phyloP scores from a whole-genome alignment of 108 stramenopile species.

The Cyclotella choctawhatcheeana region DNA sequence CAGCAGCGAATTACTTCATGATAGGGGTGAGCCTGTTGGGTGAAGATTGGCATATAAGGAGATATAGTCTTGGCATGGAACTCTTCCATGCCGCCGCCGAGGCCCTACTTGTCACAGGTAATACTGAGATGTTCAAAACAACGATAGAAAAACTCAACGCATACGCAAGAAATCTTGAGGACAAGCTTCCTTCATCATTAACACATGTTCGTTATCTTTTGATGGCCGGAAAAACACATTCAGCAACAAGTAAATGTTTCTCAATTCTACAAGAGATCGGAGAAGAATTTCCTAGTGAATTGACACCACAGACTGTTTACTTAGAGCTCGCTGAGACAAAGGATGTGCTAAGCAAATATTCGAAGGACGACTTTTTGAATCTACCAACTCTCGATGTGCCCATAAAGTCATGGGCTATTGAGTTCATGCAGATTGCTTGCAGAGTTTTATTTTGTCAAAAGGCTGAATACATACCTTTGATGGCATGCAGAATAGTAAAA shows the following conservation, averaged over 20 bases:
- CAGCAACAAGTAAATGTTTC: neutral
- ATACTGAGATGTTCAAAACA: neutral
- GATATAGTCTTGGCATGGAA: slow-evolving; percentile 15
- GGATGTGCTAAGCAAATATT: neutral
- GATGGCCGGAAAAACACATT: neutral
- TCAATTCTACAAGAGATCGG: slow-evolving; percentile 7
- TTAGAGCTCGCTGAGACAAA: neutral
- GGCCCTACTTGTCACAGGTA: neutral
- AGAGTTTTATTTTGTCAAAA: neutral
- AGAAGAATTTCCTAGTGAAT: slow-evolving; percentile 2
- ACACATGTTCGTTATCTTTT: neutral
- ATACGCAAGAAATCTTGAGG: slow-evolving; percentile 4
- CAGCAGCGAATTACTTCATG: slow-evolving; percentile 29
- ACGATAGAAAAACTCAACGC: neutral
- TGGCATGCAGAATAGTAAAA: neutral
- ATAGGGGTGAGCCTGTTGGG: slow-evolving; percentile 15
- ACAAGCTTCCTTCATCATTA: neutral
- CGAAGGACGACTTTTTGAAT: neutral
- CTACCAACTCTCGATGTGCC: neutral
- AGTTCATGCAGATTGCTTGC: neutral
- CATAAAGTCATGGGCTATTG: neutral
- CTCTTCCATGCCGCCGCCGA: slow-evolving; percentile 16
- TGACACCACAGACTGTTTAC: neutral
- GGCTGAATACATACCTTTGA: neutral
- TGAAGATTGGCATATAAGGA: slow-evolving; percentile 5